Conservation (phyloP, 768 basidiomycete species). For the Auricularia sp. region DNA sequence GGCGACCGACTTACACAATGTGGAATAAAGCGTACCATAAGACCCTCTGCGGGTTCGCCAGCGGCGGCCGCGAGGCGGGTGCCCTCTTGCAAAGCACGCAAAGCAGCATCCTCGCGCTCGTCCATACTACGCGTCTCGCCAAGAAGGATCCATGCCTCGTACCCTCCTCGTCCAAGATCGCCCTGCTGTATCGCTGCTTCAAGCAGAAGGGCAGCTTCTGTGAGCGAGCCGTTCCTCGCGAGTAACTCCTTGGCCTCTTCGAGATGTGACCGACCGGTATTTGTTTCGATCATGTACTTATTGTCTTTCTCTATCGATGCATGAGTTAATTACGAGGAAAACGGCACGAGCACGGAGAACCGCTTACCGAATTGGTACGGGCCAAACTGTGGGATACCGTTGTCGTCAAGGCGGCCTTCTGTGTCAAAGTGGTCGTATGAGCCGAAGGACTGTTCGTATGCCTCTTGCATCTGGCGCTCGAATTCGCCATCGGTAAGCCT, state of each 20-base stretch:
- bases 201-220: constrained; percentile 75
- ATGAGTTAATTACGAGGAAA: background rate
- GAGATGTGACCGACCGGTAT: constrained; percentile 40
- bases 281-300: constrained; percentile 36
- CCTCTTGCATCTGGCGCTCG: constrained; percentile 23
- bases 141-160: constrained; percentile 85
- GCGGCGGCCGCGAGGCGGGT: constrained; percentile 54
- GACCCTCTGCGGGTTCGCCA: constrained; percentile 57
- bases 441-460: background rate
- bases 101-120: constrained; percentile 72
- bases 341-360: too few species aligned
- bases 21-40: constrained; percentile 44
- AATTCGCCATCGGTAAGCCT: constrained; percentile 52
- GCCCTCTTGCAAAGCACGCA: constrained; percentile 69
- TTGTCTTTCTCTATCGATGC: constrained; percentile 52
- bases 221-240: constrained; percentile 71
- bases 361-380: constrained; percentile 64
- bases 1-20: background rate
- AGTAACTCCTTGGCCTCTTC: constrained; percentile 67
- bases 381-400: constrained; percentile 66
- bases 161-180: constrained; percentile 69
- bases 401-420: constrained; percentile 38
- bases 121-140: constrained; percentile 88
- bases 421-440: background rate
- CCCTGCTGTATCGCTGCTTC: constrained; percentile 85